A percentile compares a stretch with the other conserved stretches of the same genome.
These are phyloP conservation scores for Arabidopsis lyrata DNA, from an alignment of 441 rosid genomes.

Conservation along the genomic window DNA sequence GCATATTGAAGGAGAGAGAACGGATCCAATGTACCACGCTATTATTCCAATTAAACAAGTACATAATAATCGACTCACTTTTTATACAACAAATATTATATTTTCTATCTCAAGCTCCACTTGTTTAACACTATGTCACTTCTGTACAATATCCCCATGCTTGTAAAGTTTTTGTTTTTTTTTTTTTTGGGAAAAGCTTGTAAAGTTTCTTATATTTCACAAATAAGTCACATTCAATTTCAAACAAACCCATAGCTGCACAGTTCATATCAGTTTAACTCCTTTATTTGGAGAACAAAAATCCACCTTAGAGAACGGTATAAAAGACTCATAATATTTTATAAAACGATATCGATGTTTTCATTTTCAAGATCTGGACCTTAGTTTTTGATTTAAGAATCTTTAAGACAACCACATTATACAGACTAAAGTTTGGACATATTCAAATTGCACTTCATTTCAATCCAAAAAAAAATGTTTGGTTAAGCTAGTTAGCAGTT, in stretches of 20 bases:
- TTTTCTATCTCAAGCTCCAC: slow-evolving; percentile 21
- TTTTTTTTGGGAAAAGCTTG: too few species aligned
- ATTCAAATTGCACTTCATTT: neutral
- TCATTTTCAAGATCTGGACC: too few species aligned
- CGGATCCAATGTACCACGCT: slow-evolving; percentile 31
- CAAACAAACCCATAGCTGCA: neutral
- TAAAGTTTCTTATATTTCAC: neutral
- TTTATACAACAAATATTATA: neutral
- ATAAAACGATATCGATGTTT: neutral
- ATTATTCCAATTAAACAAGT: slow-evolving; percentile 15
- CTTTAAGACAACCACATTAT: neutral
- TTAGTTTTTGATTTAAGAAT: neutral
- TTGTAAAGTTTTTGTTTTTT: slow-evolving; percentile 3
- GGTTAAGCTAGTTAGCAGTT: neutral
- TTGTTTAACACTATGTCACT: slow-evolving; percentile 13
- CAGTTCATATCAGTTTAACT: neutral
- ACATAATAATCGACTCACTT: neutral
- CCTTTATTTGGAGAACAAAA: neutral
- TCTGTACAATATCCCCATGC: slow-evolving; percentile 19
- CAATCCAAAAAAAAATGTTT: neutral
- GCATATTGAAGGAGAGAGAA: neutral
- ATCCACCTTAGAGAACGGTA: neutral
- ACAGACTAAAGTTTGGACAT: neutral
- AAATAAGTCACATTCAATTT: neutral
- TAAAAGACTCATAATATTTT: neutral